A percentile compares a stretch with the other conserved stretches of the same genome.
Conservation (phyloP, 2,329 filamentous ascomycete species). For the Hypocrella siamensis region DNA sequence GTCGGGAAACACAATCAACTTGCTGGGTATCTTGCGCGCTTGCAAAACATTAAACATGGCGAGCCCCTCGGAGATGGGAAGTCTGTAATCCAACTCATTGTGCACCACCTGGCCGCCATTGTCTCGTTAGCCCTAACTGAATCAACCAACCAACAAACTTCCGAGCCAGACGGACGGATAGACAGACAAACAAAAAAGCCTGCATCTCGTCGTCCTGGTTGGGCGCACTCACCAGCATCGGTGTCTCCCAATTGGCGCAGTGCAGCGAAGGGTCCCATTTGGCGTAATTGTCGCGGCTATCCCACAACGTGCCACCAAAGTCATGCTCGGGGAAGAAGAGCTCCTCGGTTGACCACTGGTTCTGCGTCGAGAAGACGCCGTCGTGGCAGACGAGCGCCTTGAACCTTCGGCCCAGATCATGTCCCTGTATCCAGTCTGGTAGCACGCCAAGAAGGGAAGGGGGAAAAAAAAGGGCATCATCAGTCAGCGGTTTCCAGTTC, state of each 20-base stretch:
- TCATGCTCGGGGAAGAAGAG: constrained; percentile 58
- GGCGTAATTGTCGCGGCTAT: constrained; percentile 46
- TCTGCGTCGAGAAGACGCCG: constrained; percentile 61
- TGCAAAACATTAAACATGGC: constrained; percentile 79
- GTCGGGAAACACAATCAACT: constrained; percentile 66
- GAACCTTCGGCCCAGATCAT: constrained; percentile 68
- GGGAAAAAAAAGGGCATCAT: too few species aligned
- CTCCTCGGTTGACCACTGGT: constrained; percentile 49
- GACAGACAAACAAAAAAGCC: neutral
- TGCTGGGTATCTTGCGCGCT: constrained; percentile 56
- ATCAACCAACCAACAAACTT: too few species aligned
- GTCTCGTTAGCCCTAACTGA: too few species aligned
- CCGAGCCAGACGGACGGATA: too few species aligned
- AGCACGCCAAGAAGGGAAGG: constrained; percentile 18
- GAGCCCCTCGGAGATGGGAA: constrained; percentile 73
- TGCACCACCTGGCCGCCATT: constrained; percentile 47
- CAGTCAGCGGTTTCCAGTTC: too few species aligned
- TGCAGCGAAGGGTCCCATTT: constrained; percentile 53
- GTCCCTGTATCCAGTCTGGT: constrained; percentile 76
- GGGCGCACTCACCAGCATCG: constrained; percentile 61
- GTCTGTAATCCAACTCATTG: constrained; percentile 75
- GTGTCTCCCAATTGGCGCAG: constrained; percentile 63
- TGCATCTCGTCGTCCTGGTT: neutral
- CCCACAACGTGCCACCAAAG: constrained; percentile 46
- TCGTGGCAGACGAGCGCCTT: constrained; percentile 82